phyloP scores from a whole-genome alignment of 352 stramenopile genomes.

The Globisporangium radiosum region DNA sequence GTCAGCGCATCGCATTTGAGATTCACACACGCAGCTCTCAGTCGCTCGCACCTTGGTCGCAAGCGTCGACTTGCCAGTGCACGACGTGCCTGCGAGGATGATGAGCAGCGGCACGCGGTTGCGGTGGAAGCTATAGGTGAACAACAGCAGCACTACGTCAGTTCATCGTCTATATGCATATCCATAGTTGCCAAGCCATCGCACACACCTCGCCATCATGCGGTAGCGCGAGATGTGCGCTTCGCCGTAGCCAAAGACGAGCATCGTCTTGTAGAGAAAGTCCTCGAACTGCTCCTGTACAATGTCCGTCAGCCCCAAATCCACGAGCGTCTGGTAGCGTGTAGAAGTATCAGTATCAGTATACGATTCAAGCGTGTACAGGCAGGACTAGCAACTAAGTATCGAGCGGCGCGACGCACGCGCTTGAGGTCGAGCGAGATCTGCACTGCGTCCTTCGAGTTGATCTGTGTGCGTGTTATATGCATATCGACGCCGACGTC shows the following conservation, averaged over 20 bases:
- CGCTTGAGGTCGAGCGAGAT: constrained; percentile 87
- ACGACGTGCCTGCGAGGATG: constrained; percentile 75
- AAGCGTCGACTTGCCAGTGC: constrained; percentile 81
- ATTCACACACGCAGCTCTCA: background rate
- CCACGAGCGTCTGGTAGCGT: constrained; percentile 62
- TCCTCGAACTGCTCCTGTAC: constrained; percentile 87
- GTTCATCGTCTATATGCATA: no score
- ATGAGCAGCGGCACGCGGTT: constrained; percentile 82
- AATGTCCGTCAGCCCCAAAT: constrained; percentile 81
- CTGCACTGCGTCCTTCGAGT: constrained; percentile 79
- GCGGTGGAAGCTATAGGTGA: constrained; percentile 57
- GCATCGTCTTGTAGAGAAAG: constrained; percentile 88
- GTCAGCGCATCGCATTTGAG: background rate
- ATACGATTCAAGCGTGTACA: no score
- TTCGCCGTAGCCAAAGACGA: constrained; percentile 84
- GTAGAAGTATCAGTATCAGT: no score
- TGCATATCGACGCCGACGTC: background rate
- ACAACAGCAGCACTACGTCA: background rate
- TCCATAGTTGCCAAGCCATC: no score
- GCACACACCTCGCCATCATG: constrained; percentile 76
- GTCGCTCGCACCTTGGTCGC: constrained; percentile 54
- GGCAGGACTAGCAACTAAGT: background rate
- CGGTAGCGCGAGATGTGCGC: constrained; percentile 78
- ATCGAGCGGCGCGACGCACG: constrained; percentile 18
- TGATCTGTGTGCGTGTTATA: constrained; percentile 35